These are phyloP conservation scores for cucumber (Cucumis sativus) DNA, from an alignment of 306 rosid species.

Conservation along the genomic window DNA sequence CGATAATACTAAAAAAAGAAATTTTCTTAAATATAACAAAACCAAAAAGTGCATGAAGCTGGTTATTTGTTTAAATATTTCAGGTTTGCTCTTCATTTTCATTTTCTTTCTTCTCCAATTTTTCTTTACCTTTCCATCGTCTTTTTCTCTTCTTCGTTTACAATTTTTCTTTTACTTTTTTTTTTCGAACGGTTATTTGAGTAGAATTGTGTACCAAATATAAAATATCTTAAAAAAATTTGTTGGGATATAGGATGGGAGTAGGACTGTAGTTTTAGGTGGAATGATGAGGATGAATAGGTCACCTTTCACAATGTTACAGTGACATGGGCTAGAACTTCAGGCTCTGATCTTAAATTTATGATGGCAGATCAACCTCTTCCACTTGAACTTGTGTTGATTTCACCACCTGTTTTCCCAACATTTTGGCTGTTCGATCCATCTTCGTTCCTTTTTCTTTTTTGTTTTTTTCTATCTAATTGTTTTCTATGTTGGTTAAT, in stretches of 20 bases:
- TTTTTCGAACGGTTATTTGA: no score
- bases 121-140: no score
- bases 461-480: background rate
- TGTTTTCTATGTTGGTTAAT: background rate
- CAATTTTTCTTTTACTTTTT: no score
- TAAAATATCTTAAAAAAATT: no score
- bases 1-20: no score
- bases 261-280: background rate
- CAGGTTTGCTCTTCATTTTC: no score
- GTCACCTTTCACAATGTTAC: conserved; percentile 67
- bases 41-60: no score
- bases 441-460: background rate
- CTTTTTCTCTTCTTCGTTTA: no score
- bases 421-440: background rate
- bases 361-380: conserved; percentile 66
- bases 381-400: conserved; percentile 48
- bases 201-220: no score
- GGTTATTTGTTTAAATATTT: no score
- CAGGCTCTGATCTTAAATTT: conserved; percentile 81
- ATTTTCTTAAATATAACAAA: no score
- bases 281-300: conserved; percentile 36
- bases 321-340: conserved; percentile 84
- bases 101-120: no score
- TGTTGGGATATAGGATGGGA: background rate
- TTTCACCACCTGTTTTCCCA: background rate